A percentile compares a stretch with the other conserved stretches of the same genome.
Evolutionary conservation across 805 yeast genomes (phyloP).

Genomic region (Saccharomycopsis fermentans): DNA sequence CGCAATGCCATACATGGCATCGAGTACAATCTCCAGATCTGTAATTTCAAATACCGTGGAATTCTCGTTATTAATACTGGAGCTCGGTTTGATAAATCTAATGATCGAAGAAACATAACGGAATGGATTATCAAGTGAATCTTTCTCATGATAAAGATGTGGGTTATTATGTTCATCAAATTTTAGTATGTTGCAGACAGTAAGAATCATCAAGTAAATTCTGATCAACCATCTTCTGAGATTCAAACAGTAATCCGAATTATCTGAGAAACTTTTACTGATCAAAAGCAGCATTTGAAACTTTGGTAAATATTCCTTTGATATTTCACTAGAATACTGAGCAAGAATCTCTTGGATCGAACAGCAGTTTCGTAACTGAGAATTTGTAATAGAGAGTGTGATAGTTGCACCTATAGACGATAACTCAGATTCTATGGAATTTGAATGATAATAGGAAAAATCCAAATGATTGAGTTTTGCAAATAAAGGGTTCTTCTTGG

Average conservation of each 20-base stretch:
- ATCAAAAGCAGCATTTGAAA: background rate
- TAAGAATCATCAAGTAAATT: slow-evolving; percentile 49
- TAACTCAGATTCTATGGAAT: background rate
- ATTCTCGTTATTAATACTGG: slow-evolving; percentile 24
- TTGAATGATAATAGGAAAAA: background rate
- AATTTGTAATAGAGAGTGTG: background rate
- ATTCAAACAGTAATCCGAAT: slow-evolving; percentile 40
- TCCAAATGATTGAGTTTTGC: background rate
- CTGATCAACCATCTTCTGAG: slow-evolving; percentile 51
- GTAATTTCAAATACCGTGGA: slow-evolving; percentile 18
- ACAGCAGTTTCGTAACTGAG: background rate
- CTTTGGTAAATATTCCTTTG: background rate
- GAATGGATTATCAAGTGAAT: slow-evolving; percentile 18
- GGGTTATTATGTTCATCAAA: slow-evolving; percentile 6
- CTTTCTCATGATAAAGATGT: slow-evolving; percentile 33
- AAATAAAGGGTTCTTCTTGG: background rate
- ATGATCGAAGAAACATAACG: slow-evolving; percentile 52
- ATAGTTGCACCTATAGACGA: background rate
- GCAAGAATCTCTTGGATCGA: background rate
- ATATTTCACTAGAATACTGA: background rate
- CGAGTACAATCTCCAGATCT: slow-evolving; percentile 21
- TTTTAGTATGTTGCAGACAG: slow-evolving; percentile 49
- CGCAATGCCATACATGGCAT: slow-evolving; percentile 59
- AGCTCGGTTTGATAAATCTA: slow-evolving; percentile 54
- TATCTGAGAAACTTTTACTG: slow-evolving; percentile 54